Evolutionary conservation across 257 asterid species (phyloP).

Genomic region (Solanum sitiens): DNA sequence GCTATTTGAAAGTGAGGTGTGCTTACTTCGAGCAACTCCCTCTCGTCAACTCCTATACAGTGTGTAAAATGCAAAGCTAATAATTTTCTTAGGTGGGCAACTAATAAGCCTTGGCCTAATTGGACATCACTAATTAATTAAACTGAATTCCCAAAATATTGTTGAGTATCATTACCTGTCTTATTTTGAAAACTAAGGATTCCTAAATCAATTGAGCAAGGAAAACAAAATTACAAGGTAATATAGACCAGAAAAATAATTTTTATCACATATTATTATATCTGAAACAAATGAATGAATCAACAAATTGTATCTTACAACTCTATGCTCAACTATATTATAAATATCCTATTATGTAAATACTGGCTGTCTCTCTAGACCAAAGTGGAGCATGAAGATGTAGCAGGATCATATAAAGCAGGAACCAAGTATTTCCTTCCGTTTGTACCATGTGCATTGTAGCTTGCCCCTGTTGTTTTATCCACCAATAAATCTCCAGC

Average conservation of each 20-base stretch:
- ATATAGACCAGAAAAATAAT: background rate
- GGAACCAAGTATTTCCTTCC: conserved; percentile 41
- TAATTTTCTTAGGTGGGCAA: no score
- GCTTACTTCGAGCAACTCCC: no score
- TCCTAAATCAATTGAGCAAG: background rate
- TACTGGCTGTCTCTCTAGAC: conserved; percentile 2
- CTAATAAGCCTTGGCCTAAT: no score
- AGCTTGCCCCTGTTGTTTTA: conserved; percentile 44
- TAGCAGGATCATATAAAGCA: conserved; percentile 38
- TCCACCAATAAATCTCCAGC: conserved; percentile 49
- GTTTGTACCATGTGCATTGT: conserved; percentile 37
- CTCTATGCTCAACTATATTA: background rate
- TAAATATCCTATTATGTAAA: background rate
- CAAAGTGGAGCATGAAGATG: conserved; percentile 31
- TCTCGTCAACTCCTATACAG: no score
- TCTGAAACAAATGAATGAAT: background rate
- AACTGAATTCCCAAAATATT: background rate
- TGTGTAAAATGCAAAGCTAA: no score
- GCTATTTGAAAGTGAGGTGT: background rate
- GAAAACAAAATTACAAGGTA: background rate
- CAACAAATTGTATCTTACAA: background rate
- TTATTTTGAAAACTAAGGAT: background rate
- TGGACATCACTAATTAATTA: background rate
- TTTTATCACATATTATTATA: background rate
- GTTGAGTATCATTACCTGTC: background rate